Evolutionary conservation across 805 yeast species (phyloP).

Genomic region (Debaryomyces castellii): DNA sequence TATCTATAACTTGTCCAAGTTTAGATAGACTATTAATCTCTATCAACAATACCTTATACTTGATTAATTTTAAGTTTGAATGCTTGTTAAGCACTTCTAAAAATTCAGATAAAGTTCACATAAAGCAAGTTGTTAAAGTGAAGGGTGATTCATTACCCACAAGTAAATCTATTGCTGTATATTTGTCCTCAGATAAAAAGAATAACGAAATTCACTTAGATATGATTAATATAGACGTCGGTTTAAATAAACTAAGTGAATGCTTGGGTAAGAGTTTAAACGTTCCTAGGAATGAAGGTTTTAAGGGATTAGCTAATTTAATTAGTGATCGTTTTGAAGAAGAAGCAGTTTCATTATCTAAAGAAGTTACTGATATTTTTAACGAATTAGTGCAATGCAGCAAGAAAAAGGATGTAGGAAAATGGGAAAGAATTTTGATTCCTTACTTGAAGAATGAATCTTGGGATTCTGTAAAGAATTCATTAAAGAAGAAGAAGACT

Average conservation of each 20-base stretch:
- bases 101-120: slow-evolving; percentile 25
- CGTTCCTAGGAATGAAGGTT: slow-evolving; percentile 12
- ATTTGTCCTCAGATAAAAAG: slow-evolving; percentile 38
- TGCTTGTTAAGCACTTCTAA: slow-evolving; percentile 33
- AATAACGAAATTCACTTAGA: slow-evolving; percentile 45
- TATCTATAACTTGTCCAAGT: slow-evolving; percentile 40
- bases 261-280: slow-evolving; percentile 63
- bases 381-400: slow-evolving; percentile 19
- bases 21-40: slow-evolving; percentile 48
- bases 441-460: slow-evolving; percentile 31
- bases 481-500: slow-evolving; percentile 11
- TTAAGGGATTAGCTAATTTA: slow-evolving; percentile 28
- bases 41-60: slow-evolving; percentile 35
- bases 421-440: slow-evolving; percentile 27
- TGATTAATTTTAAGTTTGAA: slow-evolving; percentile 46
- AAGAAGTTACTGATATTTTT: slow-evolving; percentile 23
- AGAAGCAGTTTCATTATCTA: slow-evolving; percentile 12
- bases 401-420: slow-evolving; percentile 15
- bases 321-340: slow-evolving; percentile 18
- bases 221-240: slow-evolving; percentile 55
- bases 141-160: slow-evolving; percentile 44
- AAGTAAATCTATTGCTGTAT: slow-evolving; percentile 41
- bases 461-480: slow-evolving; percentile 20
- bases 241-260: slow-evolving; percentile 66
- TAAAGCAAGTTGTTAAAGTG: slow-evolving; percentile 31